Base-by-base conservation (phyloP, 805 yeast species). In the Wickerhamomyces ciferrii region DNA sequence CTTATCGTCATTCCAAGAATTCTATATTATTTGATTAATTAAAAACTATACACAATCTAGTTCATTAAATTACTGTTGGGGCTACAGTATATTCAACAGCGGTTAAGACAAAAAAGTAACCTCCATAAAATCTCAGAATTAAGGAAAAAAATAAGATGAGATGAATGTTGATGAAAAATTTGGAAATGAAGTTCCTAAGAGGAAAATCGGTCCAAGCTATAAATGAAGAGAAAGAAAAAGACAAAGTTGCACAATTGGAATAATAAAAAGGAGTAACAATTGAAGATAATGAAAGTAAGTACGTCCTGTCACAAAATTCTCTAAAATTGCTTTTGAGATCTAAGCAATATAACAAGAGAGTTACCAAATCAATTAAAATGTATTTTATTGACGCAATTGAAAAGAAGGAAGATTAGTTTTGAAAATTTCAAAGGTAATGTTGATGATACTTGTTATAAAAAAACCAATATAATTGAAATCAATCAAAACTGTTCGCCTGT, bases 71-170 rank as follows among this genome's bases (percentile, higher is more conserved):
- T n/a, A n/a, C n/a, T n/a, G 78, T 90, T 42, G 87, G 90, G 2
- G 87, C 96, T 38, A 99, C 97, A 2, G 96, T 94, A 15, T 75
- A 94, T 46, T 90, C 97, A 2, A 92, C 97, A 1, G 92, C 99
- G 2, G 88, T 83, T 17, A 84, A 83, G 64, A 97, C 97, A n/a
- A n/a, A n/a, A 88, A 87, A 65, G 94, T 92, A 31, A 83, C 97
- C 64, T 96, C 96, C 21, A 83, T 80, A 71, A 81, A 79, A 69
- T 71, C 74, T 38, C 71, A 71, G 50, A 76, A n/a, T n/a, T n/a
- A 75, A 39, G 72, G 72, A 54, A 75, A 76, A 60, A 70, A 74
- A 56, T 77, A 75, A 57, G 69, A 78, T 47, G 81, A 73, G 27
- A 74, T 73, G 61, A 74, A 67, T 31, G 58, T 56, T n/a, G 70